phyloP scores from a whole-genome alignment of 1,139 yeast genomes.

The Scheffersomyces lignicola region DNA sequence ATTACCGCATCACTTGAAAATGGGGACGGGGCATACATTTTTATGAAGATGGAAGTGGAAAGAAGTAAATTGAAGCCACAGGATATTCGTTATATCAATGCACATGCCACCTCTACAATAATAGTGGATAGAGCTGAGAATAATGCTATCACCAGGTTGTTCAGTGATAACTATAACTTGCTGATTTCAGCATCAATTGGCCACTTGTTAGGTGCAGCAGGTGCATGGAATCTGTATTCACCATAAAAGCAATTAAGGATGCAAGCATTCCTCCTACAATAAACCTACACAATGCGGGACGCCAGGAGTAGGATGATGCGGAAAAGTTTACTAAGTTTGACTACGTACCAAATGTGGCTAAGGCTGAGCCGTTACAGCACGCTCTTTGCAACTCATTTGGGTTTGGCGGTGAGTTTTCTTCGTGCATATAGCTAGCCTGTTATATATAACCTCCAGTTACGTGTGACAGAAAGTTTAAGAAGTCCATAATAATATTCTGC shows the following conservation, averaged over 20 bases:
- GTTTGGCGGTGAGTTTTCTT: conserved; percentile 97
- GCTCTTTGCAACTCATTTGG: conserved; percentile 93
- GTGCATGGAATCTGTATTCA: conserved; percentile 86
- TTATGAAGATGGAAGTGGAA: conserved; percentile 76
- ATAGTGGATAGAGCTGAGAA: conserved; percentile 91
- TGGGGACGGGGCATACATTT: conserved; percentile 82
- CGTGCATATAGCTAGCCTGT: no score
- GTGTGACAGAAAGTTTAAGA: no score
- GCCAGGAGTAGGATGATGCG: conserved; percentile 37
- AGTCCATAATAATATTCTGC: no score
- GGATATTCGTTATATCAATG: conserved; percentile 77
- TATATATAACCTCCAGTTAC: no score
- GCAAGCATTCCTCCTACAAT: conserved; percentile 75
- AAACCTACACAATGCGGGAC: conserved; percentile 60
- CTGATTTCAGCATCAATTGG: conserved; percentile 75
- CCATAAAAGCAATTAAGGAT: conserved; percentile 62
- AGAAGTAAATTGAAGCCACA: conserved; percentile 43
- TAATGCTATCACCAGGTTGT: conserved; percentile 62
- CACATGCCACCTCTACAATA: conserved; percentile 93
- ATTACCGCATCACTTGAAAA: conserved; percentile 85
- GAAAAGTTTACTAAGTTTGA: conserved; percentile 52
- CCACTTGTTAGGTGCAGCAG: conserved; percentile 94
- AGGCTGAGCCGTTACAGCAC: conserved; percentile 40
- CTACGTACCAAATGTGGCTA: conserved; percentile 56
- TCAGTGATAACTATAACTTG: conserved; percentile 26